Conservation (phyloP, 257 asterid genomes). For the Solanum arcanum region DNA sequence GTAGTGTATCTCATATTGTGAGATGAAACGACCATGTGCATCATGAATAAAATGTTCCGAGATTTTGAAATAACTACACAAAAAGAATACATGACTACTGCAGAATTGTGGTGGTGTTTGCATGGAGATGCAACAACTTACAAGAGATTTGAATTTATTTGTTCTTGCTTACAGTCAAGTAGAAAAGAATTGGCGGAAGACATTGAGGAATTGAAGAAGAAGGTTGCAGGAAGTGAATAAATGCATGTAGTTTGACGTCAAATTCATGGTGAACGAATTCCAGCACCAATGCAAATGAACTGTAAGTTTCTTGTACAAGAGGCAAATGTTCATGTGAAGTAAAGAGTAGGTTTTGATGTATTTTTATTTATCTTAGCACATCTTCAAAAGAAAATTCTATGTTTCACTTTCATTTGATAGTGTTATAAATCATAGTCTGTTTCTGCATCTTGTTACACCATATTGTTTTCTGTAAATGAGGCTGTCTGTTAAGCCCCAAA, state of each 20-base stretch:
- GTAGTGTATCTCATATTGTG: background rate
- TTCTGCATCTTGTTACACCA: background rate
- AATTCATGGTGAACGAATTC: background rate
- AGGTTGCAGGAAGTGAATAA: conserved; percentile 72
- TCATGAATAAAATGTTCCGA: background rate
- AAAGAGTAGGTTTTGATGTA: conserved; percentile 33
- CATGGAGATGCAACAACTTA: conserved; percentile 40
- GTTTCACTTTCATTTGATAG: background rate
- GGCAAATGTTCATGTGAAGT: conserved; percentile 25
- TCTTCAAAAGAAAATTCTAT: conserved; percentile 11
- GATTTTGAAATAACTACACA: background rate
- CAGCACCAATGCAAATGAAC: background rate
- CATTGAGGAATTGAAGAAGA: conserved; percentile 74
- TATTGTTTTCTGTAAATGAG: background rate
- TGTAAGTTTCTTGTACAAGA: conserved; percentile 12
- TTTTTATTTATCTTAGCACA: conserved; percentile 1
- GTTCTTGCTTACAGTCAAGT: conserved; percentile 34
- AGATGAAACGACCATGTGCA: background rate
- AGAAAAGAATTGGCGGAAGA: conserved; percentile 82
- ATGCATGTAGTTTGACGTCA: conserved; percentile 2
- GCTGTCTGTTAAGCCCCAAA: background rate
- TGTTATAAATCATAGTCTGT: background rate
- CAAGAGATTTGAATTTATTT: conserved; percentile 22
- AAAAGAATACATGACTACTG: background rate
- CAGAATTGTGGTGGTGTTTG: conserved; percentile 12